Evolutionary conservation across 768 basidiomycete species (phyloP), one percentile per base, ranked within the genome.

Genomic region (Hypholoma sublateritium): DNA sequence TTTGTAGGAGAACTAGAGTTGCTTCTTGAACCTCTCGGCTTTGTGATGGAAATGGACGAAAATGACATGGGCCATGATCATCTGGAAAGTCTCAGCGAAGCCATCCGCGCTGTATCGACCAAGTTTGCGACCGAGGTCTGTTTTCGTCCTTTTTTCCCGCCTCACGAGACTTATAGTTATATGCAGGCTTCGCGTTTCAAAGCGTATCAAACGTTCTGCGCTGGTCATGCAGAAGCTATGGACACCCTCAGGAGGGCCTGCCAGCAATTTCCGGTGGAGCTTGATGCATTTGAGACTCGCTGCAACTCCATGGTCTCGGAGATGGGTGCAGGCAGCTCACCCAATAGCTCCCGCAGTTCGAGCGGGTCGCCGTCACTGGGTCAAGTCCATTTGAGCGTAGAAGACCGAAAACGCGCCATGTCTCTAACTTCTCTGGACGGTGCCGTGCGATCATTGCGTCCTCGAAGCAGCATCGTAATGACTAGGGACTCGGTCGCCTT

Each of bases 191-290:
- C 86, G 14, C 74, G 79, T 36, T 96, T 96, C 62, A 78, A 82
- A 55, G 78, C 85, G 1, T 99, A 99, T 73, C 84, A 94, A 68
- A 72, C 80, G 12, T 98, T 94, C 66, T 98, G 96, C 67, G 84
- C 92, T 0, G 87, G 87, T 0, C 95, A 98, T 66, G 82, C 85
- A 50, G 88, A 91, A 62, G 95, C 94, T 0, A 76, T 89, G 55
- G 85, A 89, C 59, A 69, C 93, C 21, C 76, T 96, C 0, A 84
- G 88, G 57, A 82, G 80, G 50, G 79, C 86, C 17, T 82, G 85
- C 37, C 76, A 82, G 35, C 85, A 85, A 52, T 78, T 85, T 59
- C 79, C 85, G 1, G 57, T 77, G 0, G 93, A 95, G 67, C 95
- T 95, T 88, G 88, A 89, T 19, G 78, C 81, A 8, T 97, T 88